Conservation (phyloP, 257 asterid genomes). For the Jaltomata sinuosa region DNA sequence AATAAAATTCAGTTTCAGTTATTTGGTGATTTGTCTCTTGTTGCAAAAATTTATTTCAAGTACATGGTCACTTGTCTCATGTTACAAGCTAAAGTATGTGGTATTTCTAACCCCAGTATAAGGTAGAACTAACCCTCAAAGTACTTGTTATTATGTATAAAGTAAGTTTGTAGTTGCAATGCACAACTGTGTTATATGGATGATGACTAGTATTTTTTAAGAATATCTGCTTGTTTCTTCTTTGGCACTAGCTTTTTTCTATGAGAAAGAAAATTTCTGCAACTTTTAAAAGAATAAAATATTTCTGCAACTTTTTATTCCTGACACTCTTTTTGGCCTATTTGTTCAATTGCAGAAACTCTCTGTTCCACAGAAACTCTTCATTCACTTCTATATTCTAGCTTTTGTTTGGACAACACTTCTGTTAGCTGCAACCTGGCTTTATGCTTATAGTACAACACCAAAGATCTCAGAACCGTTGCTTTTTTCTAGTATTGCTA, state of each 20-base stretch:
- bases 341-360: slow-evolving; percentile 44
- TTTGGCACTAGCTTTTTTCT: neutral
- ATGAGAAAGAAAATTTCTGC: neutral
- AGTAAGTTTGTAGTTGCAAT: neutral
- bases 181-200: neutral
- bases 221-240: neutral
- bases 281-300: neutral
- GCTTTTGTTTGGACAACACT: slow-evolving; percentile 59
- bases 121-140: neutral
- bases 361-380: slow-evolving; percentile 70
- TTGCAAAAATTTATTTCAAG: neutral
- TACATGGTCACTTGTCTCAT: neutral
- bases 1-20: neutral
- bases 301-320: neutral
- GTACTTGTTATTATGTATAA: neutral
- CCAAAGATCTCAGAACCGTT: slow-evolving; percentile 33
- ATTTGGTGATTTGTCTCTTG: neutral
- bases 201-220: neutral
- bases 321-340: neutral
- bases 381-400: slow-evolving; percentile 69
- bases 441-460: slow-evolving; percentile 41
- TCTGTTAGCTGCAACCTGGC: slow-evolving; percentile 64
- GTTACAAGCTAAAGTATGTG: neutral
- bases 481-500: slow-evolving; percentile 45
- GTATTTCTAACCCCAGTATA: neutral